Evolutionary conservation across 495 filamentous ascomycete species (phyloP).

Genomic region (Penicillium crystallinum): DNA sequence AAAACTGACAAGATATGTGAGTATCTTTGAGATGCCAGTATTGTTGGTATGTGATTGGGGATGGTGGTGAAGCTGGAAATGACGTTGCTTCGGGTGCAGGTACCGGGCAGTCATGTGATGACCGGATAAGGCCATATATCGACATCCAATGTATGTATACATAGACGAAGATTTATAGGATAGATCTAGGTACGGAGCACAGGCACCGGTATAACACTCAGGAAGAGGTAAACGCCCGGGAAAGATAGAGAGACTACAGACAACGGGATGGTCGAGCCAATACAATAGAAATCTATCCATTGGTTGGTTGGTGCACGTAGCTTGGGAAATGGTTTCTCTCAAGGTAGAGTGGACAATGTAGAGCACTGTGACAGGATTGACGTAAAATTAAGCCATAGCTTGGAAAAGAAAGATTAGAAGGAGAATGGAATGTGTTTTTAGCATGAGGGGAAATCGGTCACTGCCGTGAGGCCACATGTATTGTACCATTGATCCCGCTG

Average conservation of each 20-base stretch:
- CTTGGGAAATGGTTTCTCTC: not conserved
- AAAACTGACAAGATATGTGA: not conserved
- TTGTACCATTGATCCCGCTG: too few relatives aligned
- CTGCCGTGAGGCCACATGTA: too few relatives aligned
- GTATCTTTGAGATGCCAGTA: not conserved
- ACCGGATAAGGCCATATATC: not conserved
- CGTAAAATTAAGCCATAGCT: too few relatives aligned
- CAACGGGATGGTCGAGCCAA: too few relatives aligned
- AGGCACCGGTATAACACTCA: not conserved
- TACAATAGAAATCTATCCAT: not conserved
- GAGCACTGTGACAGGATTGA: too few relatives aligned
- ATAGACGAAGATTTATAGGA: not conserved
- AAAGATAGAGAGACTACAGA: not conserved
- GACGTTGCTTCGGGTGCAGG: not conserved
- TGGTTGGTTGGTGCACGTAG: not conserved
- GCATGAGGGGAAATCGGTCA: too few relatives aligned
- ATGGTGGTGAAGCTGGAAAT: not conserved
- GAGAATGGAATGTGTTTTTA: too few relatives aligned
- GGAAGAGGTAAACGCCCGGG: not conserved
- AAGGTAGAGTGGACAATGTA: too few relatives aligned
- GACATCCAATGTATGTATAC: not conserved
- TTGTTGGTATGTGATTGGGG: not conserved
- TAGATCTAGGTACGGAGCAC: too few relatives aligned
- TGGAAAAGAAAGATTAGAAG: too few relatives aligned
- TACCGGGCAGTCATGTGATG: conserved; percentile 7